These are phyloP conservation scores for Scheffersomyces illinoinensis DNA, from an alignment of 1,139 yeast genomes.

Conservation along the genomic window DNA sequence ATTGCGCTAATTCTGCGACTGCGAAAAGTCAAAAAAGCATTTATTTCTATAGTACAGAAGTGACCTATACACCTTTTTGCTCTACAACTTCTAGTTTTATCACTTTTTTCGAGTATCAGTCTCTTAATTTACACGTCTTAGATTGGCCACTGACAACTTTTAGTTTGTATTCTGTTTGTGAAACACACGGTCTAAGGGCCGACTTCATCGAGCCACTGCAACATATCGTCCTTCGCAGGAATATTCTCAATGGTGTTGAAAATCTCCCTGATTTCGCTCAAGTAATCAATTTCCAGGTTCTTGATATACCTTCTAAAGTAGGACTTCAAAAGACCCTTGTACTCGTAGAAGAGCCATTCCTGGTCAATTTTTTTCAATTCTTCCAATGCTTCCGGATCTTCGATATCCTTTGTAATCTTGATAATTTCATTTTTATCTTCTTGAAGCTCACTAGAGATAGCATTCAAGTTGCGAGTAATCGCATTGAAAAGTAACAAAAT, in stretches of 20 bases:
- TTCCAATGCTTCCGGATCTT: constrained; percentile 23
- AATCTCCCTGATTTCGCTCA: constrained; percentile 22
- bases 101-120: too few relatives aligned
- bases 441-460: constrained; percentile 24
- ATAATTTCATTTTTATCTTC: constrained; percentile 24
- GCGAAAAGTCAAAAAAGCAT: background rate
- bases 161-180: background rate
- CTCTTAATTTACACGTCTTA: too few relatives aligned
- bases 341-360: constrained; percentile 48
- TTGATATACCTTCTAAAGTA: constrained; percentile 35
- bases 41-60: background rate
- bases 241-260: constrained; percentile 26
- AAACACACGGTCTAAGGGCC: background rate
- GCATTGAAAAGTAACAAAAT: constrained; percentile 36
- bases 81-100: background rate
- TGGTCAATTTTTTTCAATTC: constrained; percentile 28
- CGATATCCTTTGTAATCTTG: constrained; percentile 26
- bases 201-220: constrained; percentile 31
- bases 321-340: constrained; percentile 43
- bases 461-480: constrained; percentile 39
- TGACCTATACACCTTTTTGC: background rate
- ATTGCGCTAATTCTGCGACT: background rate
- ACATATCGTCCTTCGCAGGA: constrained; percentile 27
- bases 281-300: constrained; percentile 16
- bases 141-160: background rate